Base-by-base conservation (phyloP, 2,329 filamentous ascomycete species). In the Aureobasidium mangrovei region DNA sequence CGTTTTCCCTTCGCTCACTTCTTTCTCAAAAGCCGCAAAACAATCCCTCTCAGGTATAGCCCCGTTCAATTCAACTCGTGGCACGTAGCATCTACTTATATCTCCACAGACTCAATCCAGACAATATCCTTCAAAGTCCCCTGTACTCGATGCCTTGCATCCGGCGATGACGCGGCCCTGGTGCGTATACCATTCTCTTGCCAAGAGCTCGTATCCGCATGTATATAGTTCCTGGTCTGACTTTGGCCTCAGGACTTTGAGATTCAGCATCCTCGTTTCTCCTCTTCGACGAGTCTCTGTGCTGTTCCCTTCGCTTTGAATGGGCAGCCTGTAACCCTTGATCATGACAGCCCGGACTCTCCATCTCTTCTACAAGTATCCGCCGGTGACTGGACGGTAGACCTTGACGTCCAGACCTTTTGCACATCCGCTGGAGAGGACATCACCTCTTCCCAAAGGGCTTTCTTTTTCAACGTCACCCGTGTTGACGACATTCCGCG, bases 81-180 rank as follows among this genome's bases (percentile, higher is more conserved):
- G 28, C 24, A n/a, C 32, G 12, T 18, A 12, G 31, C 32, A 32
- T 27, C 7, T 52, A 28, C 33, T 51, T 52, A 42, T 45, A 9
- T 3, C 35, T 12, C 35, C 31, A 24, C 38, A 56, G 55, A 38
- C 42, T 35, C 33, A 38, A 33, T 51, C 43, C 26, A 52, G 36
- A 51, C 42, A 24, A 53, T 56, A 57, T 36, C 46, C 44, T 45
- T 59, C 41, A 53, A 35, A 36, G 40, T 58, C 26, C 52, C 54
- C 28, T 60, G 58, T 38, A 9, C 43, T 38, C 51, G 36, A 47
- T 60, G 58, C 36, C 43, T 52, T 51, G 31, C 41, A 42, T 51
- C 38, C 26, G 48, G 38, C 49, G 58, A 53, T 58, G 58, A 60
- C 58, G 58, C 53, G 54, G 54, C 53, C 47, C 53, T 58, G 27